Conservation (phyloP, 2,329 filamentous ascomycete genomes). For the Nakataea oryzae region DNA sequence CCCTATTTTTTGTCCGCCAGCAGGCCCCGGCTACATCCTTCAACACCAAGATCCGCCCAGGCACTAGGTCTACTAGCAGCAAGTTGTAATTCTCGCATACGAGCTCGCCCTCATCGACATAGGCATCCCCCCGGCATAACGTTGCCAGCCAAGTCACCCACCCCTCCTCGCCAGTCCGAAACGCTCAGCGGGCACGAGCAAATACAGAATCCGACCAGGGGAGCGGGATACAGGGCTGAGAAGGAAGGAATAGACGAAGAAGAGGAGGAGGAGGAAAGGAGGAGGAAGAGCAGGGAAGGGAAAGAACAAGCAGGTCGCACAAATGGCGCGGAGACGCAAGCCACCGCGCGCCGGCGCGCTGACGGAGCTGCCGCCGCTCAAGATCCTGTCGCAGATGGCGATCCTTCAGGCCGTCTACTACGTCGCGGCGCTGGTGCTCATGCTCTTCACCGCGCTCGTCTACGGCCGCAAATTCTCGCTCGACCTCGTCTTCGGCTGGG, state of each 20-base stretch:
- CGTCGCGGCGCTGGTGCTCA: constrained; percentile 35
- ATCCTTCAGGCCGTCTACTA: constrained; percentile 48
- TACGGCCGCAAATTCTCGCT: constrained; percentile 43
- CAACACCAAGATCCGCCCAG: background rate
- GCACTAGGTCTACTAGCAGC: too few relatives aligned
- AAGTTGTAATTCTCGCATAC: too few relatives aligned
- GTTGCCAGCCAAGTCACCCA: background rate
- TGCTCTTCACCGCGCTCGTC: constrained; percentile 48
- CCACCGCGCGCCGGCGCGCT: constrained; percentile 50
- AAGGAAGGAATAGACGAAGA: too few relatives aligned
- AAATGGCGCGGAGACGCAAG: constrained; percentile 46
- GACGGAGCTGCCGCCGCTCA: constrained; percentile 49
- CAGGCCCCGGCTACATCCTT: background rate
- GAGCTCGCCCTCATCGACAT: background rate
- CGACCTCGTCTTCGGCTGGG: constrained; percentile 48
- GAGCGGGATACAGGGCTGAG: background rate
- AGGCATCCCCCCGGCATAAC: background rate
- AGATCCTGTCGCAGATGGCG: constrained; percentile 48
- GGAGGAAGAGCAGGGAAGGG: background rate
- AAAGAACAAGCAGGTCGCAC: background rate
- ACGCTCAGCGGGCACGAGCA: background rate
- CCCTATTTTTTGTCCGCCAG: background rate
- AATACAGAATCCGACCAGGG: background rate
- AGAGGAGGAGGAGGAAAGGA: background rate
- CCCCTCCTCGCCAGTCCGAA: too few relatives aligned